phyloP scores from a whole-genome alignment of 345 rosid genomes.

The Citrus sp. region DNA sequence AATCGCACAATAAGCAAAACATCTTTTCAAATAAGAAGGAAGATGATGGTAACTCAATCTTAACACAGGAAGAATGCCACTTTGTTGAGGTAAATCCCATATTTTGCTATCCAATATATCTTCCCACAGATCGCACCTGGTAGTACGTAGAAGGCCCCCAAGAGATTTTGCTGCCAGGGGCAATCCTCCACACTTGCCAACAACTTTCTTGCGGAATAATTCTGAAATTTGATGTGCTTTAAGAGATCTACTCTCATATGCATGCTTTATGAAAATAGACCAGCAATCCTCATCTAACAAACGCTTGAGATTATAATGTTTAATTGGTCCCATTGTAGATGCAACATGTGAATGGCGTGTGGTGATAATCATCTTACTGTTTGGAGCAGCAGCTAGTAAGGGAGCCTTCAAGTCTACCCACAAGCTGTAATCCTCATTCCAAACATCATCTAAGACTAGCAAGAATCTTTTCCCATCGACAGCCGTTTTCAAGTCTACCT shows the following conservation, averaged over 20 bases:
- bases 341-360: background rate
- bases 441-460: slow-evolving; percentile 4
- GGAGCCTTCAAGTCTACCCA: background rate
- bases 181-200: background rate
- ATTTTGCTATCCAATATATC: background rate
- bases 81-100: background rate
- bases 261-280: background rate
- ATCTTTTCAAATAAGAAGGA: background rate
- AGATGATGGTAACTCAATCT: background rate
- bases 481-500: background rate
- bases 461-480: background rate
- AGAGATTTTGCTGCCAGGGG: background rate
- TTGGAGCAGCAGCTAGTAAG: background rate
- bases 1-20: background rate
- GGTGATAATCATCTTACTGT: background rate
- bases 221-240: background rate
- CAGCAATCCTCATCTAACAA: background rate
- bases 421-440: background rate
- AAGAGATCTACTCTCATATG: background rate
- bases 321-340: background rate
- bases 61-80: background rate
- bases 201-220: background rate
- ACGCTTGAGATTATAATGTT: background rate
- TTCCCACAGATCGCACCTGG: background rate
- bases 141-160: background rate